Evolutionary conservation across 345 rosid species (phyloP), one percentile per base, ranked within the genome.

Genomic region (Brassica carinata): DNA sequence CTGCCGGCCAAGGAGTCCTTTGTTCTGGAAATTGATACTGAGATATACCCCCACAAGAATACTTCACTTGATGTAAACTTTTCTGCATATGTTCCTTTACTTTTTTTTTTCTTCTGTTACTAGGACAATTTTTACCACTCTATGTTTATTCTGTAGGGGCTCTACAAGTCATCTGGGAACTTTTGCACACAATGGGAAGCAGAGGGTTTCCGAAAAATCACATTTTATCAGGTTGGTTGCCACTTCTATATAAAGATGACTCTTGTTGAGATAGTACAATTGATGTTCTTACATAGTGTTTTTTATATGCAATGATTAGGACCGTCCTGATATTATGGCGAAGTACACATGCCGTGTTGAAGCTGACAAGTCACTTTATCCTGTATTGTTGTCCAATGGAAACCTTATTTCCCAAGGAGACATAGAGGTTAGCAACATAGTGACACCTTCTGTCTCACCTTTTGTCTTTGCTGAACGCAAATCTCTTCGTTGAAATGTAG

Each of bases 121-220:
- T 1, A 36, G 64, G 34, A 48, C 36, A 40, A 48, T 78, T 71
- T 2, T 48, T 43, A 33, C 51, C 7, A 62, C n/a, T 45, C 77
- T 15, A 17, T 1, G 3, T 30, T 36, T 75, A 26, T 73, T 78
- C 53, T 65, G 67, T 69, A 94, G 99, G 99, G 97, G 67, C 98
- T 96, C 76, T 96, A 94, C 91, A 90, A 90, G 85, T 89, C 99
- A 48, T 92, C 98, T 72, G 92, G 93, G 75, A 92, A 88, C 82
- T 96, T 92, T 85, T 94, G 99, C 86, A 94, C 99, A 8, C 99
- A 96, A 77, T 94, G 99, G 67, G 98, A 96, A 89, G 98, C 99
- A 33, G 99, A 96, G 87, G 98, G 97, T 74, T 96, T 96, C 83
- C 88, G 95, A n/a, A 94, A 92, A 79, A 94, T 96, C 69, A 96